These are phyloP conservation scores for Trifolium repens DNA, from an alignment of 306 rosid species.

Conservation along the genomic window DNA sequence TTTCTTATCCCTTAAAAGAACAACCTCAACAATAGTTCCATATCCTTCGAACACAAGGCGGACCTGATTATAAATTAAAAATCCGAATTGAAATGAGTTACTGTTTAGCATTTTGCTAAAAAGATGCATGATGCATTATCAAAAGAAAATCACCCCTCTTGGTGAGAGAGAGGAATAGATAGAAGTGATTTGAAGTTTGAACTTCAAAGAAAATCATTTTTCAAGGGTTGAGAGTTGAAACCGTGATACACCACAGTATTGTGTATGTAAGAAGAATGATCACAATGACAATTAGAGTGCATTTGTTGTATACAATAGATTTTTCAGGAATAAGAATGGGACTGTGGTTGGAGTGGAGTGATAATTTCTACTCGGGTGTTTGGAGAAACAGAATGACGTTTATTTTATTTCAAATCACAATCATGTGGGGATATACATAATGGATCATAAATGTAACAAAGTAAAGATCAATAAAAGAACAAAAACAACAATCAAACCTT, in stretches of 20 bases:
- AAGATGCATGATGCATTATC: constrained; percentile 14
- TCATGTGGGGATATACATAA: background rate
- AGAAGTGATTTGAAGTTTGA: background rate
- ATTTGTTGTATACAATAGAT: background rate
- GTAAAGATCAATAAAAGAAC: background rate
- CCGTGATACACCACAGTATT: background rate
- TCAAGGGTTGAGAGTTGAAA: too few relatives aligned
- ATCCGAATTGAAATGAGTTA: constrained; percentile 2
- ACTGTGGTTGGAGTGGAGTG: constrained; percentile 6
- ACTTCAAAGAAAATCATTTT: constrained; percentile 27
- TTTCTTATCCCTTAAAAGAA: constrained; percentile 71
- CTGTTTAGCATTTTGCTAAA: constrained; percentile 12
- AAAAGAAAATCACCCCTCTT: constrained; percentile 13
- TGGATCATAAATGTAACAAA: constrained; percentile 13
- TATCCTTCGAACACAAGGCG: constrained; percentile 71
- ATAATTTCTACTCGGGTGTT: background rate
- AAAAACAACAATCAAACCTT: too few relatives aligned
- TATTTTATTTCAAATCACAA: background rate
- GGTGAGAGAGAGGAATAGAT: background rate
- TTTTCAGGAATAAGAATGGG: constrained; percentile 4
- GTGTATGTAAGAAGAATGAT: constrained; percentile 7
- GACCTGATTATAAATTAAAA: constrained; percentile 51
- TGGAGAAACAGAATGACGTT: background rate
- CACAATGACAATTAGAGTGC: constrained; percentile 12
- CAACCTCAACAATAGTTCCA: constrained; percentile 79